Percentiles rank a stretch among this genome's conserved stretches.
phyloP scores from a whole-genome alignment of 2,329 filamentous ascomycete species.

The Aureobasidium sp. region DNA sequence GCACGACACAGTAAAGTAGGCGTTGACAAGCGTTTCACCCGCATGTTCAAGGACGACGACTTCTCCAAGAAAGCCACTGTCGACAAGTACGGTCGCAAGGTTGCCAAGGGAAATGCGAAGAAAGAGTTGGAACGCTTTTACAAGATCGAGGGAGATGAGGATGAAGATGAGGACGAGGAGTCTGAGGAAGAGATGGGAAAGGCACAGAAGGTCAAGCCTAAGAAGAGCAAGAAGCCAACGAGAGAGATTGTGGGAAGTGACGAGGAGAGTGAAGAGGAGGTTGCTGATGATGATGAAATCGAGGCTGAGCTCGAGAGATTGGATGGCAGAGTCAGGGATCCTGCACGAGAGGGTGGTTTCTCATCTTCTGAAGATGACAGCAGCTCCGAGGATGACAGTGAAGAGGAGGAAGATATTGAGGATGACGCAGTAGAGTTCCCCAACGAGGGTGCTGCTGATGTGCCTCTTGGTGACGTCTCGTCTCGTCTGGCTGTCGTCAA shows the following conservation, averaged over 20 bases:
- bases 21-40: constrained; percentile 85
- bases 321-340: constrained; percentile 58
- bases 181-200: constrained; percentile 19
- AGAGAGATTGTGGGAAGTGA: constrained; percentile 18
- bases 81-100: constrained; percentile 81
- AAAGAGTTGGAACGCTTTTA: constrained; percentile 77
- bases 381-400: constrained; percentile 44
- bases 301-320: constrained; percentile 58
- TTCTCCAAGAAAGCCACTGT: constrained; percentile 78
- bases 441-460: constrained; percentile 53
- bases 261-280: constrained; percentile 45
- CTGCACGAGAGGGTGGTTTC: constrained; percentile 69
- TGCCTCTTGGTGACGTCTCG: constrained; percentile 80
- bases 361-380: constrained; percentile 23
- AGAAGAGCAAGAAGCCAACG: constrained; percentile 35
- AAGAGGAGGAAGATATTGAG: constrained; percentile 44
- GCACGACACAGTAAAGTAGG: constrained; percentile 78
- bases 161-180: constrained; percentile 45
- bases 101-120: constrained; percentile 65
- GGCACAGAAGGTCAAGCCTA: constrained; percentile 20
- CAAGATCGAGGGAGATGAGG: constrained; percentile 47
- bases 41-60: constrained; percentile 78
- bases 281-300: constrained; percentile 58
- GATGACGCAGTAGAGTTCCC: constrained; percentile 54
- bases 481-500: constrained; percentile 85